Conservation (phyloP, 2,329 filamentous ascomycete genomes). For the Hymenoscyphus fructigenus region DNA sequence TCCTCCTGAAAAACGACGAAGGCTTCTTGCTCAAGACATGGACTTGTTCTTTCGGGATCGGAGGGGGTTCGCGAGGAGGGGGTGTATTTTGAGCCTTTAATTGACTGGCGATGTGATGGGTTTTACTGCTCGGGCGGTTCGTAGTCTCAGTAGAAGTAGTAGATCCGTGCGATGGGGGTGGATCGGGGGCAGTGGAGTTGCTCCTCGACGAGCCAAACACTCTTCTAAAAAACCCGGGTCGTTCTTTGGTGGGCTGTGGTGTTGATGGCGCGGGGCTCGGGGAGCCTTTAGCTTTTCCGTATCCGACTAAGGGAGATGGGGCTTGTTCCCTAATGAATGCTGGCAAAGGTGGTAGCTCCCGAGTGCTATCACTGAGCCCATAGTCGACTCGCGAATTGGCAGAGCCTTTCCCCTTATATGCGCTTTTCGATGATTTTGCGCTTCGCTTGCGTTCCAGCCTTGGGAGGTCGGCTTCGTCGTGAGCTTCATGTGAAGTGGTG, state of each 20-base stretch:
- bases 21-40: slow-evolving; percentile 76
- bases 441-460: slow-evolving; percentile 57
- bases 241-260: slow-evolving; percentile 58
- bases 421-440: slow-evolving; percentile 51
- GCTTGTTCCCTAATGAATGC: slow-evolving; percentile 47
- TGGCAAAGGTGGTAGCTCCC: slow-evolving; percentile 35
- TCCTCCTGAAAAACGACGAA: slow-evolving; percentile 88
- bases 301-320: slow-evolving; percentile 52
- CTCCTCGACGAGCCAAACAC: slow-evolving; percentile 75
- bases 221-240: slow-evolving; percentile 86
- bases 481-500: slow-evolving; percentile 28
- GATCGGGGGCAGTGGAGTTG: slow-evolving; percentile 38
- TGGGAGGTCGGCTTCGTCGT: slow-evolving; percentile 30
- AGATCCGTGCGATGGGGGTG: slow-evolving; percentile 35
- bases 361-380: slow-evolving; percentile 34
- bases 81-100: slow-evolving; percentile 42
- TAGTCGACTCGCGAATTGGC: slow-evolving; percentile 33
- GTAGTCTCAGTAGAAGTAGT: slow-evolving; percentile 41
- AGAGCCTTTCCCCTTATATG: slow-evolving; percentile 42
- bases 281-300: slow-evolving; percentile 46
- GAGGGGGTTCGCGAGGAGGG: slow-evolving; percentile 32
- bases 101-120: slow-evolving; percentile 46
- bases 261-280: slow-evolving; percentile 37
- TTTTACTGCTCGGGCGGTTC: slow-evolving; percentile 42
- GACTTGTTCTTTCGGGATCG: slow-evolving; percentile 30